A percentile compares a stretch with the other conserved stretches of the same genome.
Evolutionary conservation across 805 yeast genomes (phyloP).

Genomic region (Yarrowia osloensis): DNA sequence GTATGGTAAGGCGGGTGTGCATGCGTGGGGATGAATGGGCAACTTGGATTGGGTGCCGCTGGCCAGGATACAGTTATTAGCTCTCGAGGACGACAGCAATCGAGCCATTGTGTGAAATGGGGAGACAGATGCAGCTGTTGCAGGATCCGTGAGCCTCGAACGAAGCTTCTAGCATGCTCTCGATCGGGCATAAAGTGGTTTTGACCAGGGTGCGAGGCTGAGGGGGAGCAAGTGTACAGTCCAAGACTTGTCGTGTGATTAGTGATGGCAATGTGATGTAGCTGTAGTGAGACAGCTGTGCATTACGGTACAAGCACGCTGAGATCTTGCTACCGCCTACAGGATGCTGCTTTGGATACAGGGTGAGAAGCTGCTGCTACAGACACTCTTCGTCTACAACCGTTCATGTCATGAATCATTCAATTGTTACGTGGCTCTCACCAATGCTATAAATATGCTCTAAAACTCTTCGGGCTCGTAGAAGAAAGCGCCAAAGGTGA

Average conservation of each 20-base stretch:
- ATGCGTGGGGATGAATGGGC: neutral
- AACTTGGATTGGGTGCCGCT: neutral
- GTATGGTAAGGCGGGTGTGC: neutral
- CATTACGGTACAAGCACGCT: no score
- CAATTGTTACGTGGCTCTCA: conserved; percentile 11
- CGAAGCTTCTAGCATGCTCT: neutral
- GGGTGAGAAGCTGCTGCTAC: no score
- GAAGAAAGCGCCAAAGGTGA: conserved; percentile 79
- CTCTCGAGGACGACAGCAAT: conserved; percentile 5
- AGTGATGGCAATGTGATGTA: neutral
- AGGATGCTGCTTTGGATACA: no score
- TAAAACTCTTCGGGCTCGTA: conserved; percentile 52
- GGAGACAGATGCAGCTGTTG: neutral
- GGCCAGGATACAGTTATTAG: neutral
- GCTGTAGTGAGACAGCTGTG: neutral
- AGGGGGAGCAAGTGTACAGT: neutral
- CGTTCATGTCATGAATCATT: neutral
- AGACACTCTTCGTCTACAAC: no score
- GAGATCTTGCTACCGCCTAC: no score
- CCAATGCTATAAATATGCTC: conserved; percentile 27
- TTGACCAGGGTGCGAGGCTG: neutral
- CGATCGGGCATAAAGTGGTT: neutral
- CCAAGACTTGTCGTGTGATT: no score
- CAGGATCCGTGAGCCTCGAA: neutral
- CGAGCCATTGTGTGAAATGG: neutral